Evolutionary conservation across 495 filamentous ascomycete genomes (phyloP).

Genomic region (Penicillium cataractarum): DNA sequence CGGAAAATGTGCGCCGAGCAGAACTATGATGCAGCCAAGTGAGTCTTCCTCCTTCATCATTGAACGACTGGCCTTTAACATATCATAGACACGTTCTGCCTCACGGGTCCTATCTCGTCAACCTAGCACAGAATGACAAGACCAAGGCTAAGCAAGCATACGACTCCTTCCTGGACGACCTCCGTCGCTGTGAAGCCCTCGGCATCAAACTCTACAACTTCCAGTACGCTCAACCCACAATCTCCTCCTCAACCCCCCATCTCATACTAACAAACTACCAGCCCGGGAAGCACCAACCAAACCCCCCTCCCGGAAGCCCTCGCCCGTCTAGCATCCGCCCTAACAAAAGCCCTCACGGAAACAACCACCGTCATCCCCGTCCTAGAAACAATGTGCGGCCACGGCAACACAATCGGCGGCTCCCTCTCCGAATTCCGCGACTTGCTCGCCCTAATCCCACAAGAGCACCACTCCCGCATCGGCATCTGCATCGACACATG

Average conservation of each 20-base stretch:
- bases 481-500: conserved; percentile 97
- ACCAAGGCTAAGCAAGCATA: conserved; percentile 87
- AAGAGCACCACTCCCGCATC: conserved; percentile 78
- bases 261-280: conserved; percentile 28
- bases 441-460: conserved; percentile 70
- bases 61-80: conserved; percentile 2
- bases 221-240: conserved; percentile 54
- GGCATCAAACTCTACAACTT: conserved; percentile 95
- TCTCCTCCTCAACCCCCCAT: not conserved
- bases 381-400: conserved; percentile 94
- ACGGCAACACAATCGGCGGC: conserved; percentile 82
- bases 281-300: conserved; percentile 77
- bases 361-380: conserved; percentile 79
- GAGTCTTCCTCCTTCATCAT: conserved; percentile 16
- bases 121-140: conserved; percentile 81
- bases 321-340: conserved; percentile 70
- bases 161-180: conserved; percentile 82
- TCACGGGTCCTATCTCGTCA: conserved; percentile 95
- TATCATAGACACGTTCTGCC: conserved; percentile 70
- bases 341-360: conserved; percentile 78
- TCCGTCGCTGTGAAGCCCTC: conserved; percentile 84
- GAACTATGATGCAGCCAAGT: conserved; percentile 68
- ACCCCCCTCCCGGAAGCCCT: conserved; percentile 69
- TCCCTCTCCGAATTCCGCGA: conserved; percentile 83
- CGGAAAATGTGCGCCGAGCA: conserved; percentile 65